Base-by-base conservation (phyloP, 106 monocot genomes). In the Dendrobium nobile region DNA sequence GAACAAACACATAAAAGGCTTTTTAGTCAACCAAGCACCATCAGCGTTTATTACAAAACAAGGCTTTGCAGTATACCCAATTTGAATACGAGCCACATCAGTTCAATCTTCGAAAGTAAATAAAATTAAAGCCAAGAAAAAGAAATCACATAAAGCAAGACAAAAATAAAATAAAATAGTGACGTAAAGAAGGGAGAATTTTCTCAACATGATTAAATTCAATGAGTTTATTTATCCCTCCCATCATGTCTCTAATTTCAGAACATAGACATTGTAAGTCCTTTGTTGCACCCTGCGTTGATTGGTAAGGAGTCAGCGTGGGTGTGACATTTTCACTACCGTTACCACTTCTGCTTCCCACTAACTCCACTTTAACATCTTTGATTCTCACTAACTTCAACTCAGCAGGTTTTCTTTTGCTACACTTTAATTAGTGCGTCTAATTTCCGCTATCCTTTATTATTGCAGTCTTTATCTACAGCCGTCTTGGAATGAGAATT, bases 1-100 rank as follows among this genome's bases (percentile, higher is more conserved):
- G 70, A 45, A 72, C 45, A 79, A 45, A 9, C 51, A 51, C n/a
- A 73, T 31, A 85, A 41, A n/a, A 48, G 22, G 11, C 26, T 48
- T 11, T 70, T 76, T 48, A 76, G 48, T 26, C 20, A 48, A 48
- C 48, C 16, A 76, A 76, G 70, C n/a, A 37, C 19, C 51, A 51
- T 13, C 13, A 51, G 51, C 13, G 13, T 13, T 51, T 3, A 51
- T 51, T 51, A 51, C 43, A 42, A 75, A 43, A 44, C 7, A 75
- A 75, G 13, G 44, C 19, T 18, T 43, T 4, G 40, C 20, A n/a
- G 7, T 44, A 44, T 65, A 8, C 64, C 74, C 20, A 75, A 75
- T n/a, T 20, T 75, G 74, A 20, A 75, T 9, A 75, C 5, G 24
- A 75, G n/a, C 43, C 20, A 44, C 17, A 75, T 40, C 15, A 72